Percentiles rank a stretch among this genome's conserved stretches.
These are phyloP conservation scores for Cercospora sp. DNA, from an alignment of 2,329 filamentous ascomycete species.

Conservation along the genomic window DNA sequence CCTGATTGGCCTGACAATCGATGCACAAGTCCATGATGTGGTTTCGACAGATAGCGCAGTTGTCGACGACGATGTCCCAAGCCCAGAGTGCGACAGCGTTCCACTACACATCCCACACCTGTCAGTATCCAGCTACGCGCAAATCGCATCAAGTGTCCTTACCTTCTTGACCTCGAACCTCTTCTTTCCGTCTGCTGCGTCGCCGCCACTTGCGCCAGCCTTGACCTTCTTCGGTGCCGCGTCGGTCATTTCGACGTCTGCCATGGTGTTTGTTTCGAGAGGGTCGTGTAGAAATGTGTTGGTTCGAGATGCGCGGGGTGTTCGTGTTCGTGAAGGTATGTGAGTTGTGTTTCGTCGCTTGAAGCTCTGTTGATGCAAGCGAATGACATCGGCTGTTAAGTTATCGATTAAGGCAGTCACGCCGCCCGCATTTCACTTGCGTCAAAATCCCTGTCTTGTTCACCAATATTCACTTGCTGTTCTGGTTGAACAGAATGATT, in stretches of 20 bases:
- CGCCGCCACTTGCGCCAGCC: conserved; percentile 54
- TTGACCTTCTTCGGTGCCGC: conserved; percentile 61
- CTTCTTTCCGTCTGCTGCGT: conserved; percentile 71
- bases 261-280: conserved; percentile 59
- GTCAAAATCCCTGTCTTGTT: background rate
- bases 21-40: conserved; percentile 99
- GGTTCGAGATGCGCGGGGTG: background rate
- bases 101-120: conserved; percentile 65
- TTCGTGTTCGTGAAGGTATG: background rate
- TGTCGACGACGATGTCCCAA: conserved; percentile 99
- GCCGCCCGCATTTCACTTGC: background rate
- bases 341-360: background rate
- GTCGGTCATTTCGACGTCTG: conserved; percentile 96
- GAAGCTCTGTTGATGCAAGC: background rate
- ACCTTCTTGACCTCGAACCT: conserved; percentile 99
- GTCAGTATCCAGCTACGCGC: background rate
- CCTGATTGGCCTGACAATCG: conserved; percentile 98
- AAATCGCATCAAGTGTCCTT: conserved; percentile 27
- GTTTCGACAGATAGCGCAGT: conserved; percentile 98
- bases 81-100: conserved; percentile 98
- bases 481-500: background rate
- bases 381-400: too few relatives aligned
- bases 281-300: background rate
- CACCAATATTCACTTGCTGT: background rate
- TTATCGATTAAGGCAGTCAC: conserved; percentile 12